A percentile compares a stretch with the other conserved stretches of the same genome.
Conservation (phyloP, 78 protist species). For the Salpingoeca rosetta region DNA sequence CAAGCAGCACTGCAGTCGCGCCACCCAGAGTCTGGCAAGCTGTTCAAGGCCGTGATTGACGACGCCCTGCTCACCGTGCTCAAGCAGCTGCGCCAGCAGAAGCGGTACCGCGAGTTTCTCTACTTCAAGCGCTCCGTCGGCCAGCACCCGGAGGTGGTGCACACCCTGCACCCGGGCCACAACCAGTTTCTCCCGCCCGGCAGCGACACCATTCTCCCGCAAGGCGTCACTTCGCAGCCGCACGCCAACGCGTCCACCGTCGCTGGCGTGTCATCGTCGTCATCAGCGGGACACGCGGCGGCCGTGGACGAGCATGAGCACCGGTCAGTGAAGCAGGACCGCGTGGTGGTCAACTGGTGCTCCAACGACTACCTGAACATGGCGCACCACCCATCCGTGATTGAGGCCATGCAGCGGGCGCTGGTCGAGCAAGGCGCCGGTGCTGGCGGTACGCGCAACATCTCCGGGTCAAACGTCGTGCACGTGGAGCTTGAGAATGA, state of each 20-base stretch:
- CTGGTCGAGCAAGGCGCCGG: slow-evolving; percentile 75
- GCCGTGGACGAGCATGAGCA: neutral
- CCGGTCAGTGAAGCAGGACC: slow-evolving; percentile 1
- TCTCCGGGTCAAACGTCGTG: slow-evolving; percentile 63
- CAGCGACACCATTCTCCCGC: neutral
- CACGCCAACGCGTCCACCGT: neutral
- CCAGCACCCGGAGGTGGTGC: neutral
- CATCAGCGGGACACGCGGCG: neutral
- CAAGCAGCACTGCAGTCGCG: neutral
- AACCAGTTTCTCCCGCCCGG: neutral
- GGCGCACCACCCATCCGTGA: slow-evolving; percentile 48
- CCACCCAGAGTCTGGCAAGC: neutral
- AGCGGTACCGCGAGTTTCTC: slow-evolving; percentile 3
- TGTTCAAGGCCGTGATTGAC: neutral
- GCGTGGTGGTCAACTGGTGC: slow-evolving; percentile 75
- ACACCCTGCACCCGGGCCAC: too few species aligned
- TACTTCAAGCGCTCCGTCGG: neutral
- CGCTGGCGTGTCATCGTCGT: neutral
- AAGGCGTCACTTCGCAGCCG: neutral
- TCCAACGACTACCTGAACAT: slow-evolving; percentile 81
- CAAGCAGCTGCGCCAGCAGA: neutral
- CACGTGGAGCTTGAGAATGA: slow-evolving; percentile 64
- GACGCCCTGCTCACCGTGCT: neutral
- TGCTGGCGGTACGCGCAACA: slow-evolving; percentile 89
- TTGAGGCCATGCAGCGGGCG: slow-evolving; percentile 32